A percentile compares a stretch with the other conserved stretches of the same genome.
These are phyloP conservation scores for Colletotrichum noveboracense DNA, from an alignment of 2,329 filamentous ascomycete genomes.

Conservation along the genomic window DNA sequence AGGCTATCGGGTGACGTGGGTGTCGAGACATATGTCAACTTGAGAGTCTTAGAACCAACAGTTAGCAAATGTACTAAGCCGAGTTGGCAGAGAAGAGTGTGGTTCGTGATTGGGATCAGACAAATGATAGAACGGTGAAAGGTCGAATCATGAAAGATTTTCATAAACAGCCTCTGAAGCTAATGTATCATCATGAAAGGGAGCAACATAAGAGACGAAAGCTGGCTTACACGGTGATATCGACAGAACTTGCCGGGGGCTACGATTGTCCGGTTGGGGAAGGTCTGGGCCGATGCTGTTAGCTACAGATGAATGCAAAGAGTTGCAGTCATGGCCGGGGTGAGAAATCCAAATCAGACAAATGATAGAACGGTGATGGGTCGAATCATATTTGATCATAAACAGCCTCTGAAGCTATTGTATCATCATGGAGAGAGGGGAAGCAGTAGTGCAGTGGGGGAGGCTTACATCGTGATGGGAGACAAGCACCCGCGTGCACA, in stretches of 20 bases:
- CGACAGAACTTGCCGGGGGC: neutral
- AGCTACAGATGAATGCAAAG: neutral
- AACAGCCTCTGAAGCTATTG: constrained; percentile 50
- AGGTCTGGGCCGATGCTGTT: neutral
- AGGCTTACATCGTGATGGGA: constrained; percentile 25
- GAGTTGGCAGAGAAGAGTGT: neutral
- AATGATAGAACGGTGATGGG: constrained; percentile 37
- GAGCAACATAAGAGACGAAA: neutral
- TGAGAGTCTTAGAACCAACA: neutral
- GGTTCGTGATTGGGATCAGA: neutral
- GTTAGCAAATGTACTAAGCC: neutral
- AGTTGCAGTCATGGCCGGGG: neutral
- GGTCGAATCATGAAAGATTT: constrained; percentile 39
- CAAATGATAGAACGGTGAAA: constrained; percentile 35
- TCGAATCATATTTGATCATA: constrained; percentile 48
- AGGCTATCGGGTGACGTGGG: neutral
- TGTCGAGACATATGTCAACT: neutral
- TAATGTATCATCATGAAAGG: constrained; percentile 40
- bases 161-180: constrained; percentile 57
- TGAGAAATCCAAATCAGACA: constrained; percentile 5
- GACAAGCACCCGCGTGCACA: neutral
- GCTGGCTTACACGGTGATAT: constrained; percentile 22
- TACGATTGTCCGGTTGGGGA: neutral
- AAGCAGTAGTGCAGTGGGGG: neutral
- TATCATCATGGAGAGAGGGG: constrained; percentile 40